phyloP scores from a whole-genome alignment of 306 rosid genomes.

The Rubus idaeus region DNA sequence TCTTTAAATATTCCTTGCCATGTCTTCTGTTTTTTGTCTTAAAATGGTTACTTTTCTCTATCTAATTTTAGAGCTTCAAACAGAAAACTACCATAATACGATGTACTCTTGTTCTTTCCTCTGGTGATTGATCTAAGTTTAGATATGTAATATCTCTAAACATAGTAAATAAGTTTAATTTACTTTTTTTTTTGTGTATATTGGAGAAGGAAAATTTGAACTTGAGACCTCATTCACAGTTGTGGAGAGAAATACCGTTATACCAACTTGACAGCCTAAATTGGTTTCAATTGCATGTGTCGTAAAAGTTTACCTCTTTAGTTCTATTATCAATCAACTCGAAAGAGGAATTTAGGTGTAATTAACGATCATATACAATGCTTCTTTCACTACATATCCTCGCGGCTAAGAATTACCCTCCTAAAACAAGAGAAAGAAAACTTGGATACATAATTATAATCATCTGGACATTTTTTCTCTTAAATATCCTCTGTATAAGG shows the following conservation, averaged over 20 bases:
- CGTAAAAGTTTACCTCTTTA: no score
- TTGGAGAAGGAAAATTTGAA: no score
- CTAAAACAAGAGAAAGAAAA: background rate
- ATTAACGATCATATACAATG: no score
- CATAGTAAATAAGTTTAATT: background rate
- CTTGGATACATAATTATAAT: background rate
- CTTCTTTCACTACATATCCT: no score
- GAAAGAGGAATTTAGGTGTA: no score
- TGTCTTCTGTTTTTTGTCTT: background rate
- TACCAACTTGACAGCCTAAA: no score
- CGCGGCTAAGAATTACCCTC: background rate
- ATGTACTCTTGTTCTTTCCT: background rate
- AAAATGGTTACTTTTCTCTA: background rate
- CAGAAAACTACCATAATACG: conserved; percentile 6
- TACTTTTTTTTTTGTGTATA: background rate
- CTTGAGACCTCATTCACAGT: no score
- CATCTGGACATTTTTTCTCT: background rate
- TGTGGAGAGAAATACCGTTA: no score
- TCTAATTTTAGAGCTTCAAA: conserved; percentile 11
- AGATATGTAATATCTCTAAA: background rate
- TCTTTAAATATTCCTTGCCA: background rate
- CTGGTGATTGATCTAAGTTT: background rate
- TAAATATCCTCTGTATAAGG: background rate
- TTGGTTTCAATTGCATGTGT: no score
- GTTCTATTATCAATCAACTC: no score